These are phyloP conservation scores for Spongispora temasekensis DNA, from an alignment of 1,284 basidiomycete genomes.

Conservation along the genomic window DNA sequence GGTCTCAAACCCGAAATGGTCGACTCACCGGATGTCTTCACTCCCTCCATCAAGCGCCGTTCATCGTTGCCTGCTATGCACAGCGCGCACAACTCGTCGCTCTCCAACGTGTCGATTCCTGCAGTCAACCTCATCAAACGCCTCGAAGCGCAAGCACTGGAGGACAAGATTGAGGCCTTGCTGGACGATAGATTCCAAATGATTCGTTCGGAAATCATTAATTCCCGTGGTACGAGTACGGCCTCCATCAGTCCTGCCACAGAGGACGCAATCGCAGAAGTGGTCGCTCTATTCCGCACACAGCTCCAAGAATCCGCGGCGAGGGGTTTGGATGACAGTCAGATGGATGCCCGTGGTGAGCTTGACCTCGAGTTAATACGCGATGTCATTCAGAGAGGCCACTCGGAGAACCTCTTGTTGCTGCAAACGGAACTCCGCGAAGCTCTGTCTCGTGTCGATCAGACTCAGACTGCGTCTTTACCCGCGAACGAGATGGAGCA, in stretches of 20 bases:
- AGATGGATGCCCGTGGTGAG: constrained; percentile 71
- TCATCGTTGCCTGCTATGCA: constrained; percentile 65
- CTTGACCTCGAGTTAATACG: constrained; percentile 75
- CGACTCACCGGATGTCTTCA: constrained; percentile 53
- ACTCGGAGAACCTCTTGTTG: constrained; percentile 56
- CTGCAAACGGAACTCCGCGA: constrained; percentile 59
- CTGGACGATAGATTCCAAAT: constrained; percentile 68
- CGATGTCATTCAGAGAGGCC: constrained; percentile 66
- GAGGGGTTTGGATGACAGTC: constrained; percentile 60
- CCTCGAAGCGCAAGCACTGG: constrained; percentile 60
- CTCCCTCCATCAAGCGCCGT: constrained; percentile 45
- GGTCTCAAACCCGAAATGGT: constrained; percentile 29
- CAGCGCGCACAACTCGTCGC: constrained; percentile 39
- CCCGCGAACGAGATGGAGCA: constrained; percentile 37
- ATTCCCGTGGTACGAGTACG: constrained; percentile 21
- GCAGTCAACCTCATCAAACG: constrained; percentile 55
- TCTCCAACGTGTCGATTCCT: constrained; percentile 46
- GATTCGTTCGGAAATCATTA: constrained; percentile 45
- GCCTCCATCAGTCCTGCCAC: constrained; percentile 45
- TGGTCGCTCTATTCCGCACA: constrained; percentile 63
- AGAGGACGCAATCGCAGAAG: constrained; percentile 63
- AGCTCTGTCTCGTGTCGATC: constrained; percentile 42
- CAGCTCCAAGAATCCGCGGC: constrained; percentile 65
- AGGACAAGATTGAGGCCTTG: constrained; percentile 56
- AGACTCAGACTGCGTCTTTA: constrained; percentile 23